Evolutionary conservation across 306 rosid genomes (phyloP).

Genomic region (Quercus agrifolia): DNA sequence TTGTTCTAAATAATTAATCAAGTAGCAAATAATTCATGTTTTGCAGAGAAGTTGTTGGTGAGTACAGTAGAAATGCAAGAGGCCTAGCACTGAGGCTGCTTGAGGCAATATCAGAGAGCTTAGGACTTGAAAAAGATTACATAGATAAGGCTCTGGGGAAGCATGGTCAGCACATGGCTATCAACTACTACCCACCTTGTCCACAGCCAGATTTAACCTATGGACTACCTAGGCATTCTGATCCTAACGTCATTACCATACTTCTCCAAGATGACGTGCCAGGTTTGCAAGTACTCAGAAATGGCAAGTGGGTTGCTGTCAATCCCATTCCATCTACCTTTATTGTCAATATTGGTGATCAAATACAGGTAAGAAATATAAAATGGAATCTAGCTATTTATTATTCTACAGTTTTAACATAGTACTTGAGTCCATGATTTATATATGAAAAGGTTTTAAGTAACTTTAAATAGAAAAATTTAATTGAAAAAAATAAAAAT

Average conservation of each 20-base stretch:
- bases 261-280: conserved; percentile 33
- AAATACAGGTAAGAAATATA: conserved; percentile 18
- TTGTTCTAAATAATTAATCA: neutral
- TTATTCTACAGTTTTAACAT: no score
- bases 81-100: conserved; percentile 11
- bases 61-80: conserved; percentile 14
- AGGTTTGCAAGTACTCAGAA: conserved; percentile 24
- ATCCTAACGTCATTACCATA: conserved; percentile 26
- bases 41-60: conserved; percentile 11
- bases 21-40: neutral
- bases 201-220: conserved; percentile 29
- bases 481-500: no score
- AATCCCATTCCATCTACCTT: conserved; percentile 24
- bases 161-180: conserved; percentile 34
- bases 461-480: no score
- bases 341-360: conserved; percentile 26
- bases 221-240: conserved; percentile 25
- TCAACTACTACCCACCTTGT: conserved; percentile 29
- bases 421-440: no score
- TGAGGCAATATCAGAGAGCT: conserved; percentile 26
- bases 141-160: conserved; percentile 18
- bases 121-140: conserved; percentile 22
- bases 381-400: no score
- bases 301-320: conserved; percentile 27
- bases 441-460: no score